Conservation (phyloP, 345 rosid species). For the Citrus medica region DNA sequence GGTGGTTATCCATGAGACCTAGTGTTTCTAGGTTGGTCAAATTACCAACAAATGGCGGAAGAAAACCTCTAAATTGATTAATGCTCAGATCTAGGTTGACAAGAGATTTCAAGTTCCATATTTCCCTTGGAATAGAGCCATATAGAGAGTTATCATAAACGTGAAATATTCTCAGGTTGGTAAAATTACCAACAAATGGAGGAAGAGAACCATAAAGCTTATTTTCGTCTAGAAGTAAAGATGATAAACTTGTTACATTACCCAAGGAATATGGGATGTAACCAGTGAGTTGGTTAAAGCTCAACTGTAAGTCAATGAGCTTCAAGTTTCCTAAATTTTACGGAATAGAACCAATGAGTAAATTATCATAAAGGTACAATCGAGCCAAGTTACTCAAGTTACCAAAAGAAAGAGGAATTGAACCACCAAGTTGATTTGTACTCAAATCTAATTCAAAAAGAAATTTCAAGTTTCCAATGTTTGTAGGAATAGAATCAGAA, state of each 20-base stretch:
- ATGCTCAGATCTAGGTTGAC: accelerated
- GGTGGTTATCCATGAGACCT: not conserved
- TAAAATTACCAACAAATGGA: too few species aligned
- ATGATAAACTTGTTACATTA: not conserved
- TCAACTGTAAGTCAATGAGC: not conserved
- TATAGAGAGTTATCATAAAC: too few species aligned
- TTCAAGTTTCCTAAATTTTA: not conserved
- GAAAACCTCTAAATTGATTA: not conserved
- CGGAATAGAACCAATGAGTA: not conserved
- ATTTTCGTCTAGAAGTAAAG: not conserved
- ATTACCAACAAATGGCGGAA: not conserved
- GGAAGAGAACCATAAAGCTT: constrained; percentile 13
- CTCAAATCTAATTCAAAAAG: not conserved
- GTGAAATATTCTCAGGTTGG: too few species aligned
- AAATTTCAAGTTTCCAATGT: not conserved
- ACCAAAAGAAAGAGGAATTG: not conserved
- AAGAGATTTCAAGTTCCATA: too few species aligned
- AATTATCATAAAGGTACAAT: not conserved
- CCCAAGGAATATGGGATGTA: not conserved
- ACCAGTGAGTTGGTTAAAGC: not conserved
- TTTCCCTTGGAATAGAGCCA: constrained; percentile 1
- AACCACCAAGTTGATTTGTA: not conserved
- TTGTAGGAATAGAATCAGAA: not conserved
- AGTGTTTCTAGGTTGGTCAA: not conserved
- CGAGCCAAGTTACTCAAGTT: not conserved